Evolutionary conservation across 78 protist genomes (phyloP).

Genomic region (Bodo saltans): DNA sequence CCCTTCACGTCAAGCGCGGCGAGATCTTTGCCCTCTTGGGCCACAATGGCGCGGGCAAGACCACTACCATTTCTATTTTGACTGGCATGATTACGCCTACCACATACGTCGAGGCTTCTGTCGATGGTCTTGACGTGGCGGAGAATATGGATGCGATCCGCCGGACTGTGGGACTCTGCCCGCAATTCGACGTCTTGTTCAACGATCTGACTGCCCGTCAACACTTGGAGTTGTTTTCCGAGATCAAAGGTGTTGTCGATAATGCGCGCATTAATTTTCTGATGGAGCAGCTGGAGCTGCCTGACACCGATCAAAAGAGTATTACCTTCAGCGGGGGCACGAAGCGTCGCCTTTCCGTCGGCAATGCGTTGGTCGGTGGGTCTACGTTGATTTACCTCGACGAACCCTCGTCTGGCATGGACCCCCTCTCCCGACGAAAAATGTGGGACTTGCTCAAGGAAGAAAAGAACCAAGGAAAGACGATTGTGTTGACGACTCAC

Average conservation of each 20-base stretch:
- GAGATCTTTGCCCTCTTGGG: conserved; percentile 52
- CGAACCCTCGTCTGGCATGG: conserved; percentile 78
- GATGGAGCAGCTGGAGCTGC: background rate
- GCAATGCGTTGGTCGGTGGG: conserved; percentile 25
- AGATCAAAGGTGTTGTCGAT: background rate
- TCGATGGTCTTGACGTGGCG: background rate
- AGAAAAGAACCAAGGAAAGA: conserved; percentile 2
- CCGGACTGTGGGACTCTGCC: background rate
- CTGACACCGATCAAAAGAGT: background rate
- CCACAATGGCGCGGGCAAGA: conserved; percentile 80
- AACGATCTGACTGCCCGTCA: background rate
- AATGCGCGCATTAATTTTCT: background rate
- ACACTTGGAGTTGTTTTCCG: background rate
- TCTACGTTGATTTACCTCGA: conserved; percentile 39
- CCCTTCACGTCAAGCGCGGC: background rate
- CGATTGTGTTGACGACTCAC: conserved; percentile 82
- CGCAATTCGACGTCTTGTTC: conserved; percentile 12
- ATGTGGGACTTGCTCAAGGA: conserved; percentile 60
- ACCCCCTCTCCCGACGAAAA: conserved; percentile 60
- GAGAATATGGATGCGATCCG: background rate
- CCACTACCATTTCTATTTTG: conserved; percentile 65
- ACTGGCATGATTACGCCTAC: conserved; percentile 64
- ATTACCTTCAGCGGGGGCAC: conserved; percentile 51
- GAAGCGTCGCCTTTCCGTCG: conserved; percentile 61
- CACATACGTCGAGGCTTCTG: background rate